Percentiles rank a stretch among this genome's conserved stretches.
phyloP scores from a whole-genome alignment of 2,329 filamentous ascomycete genomes.

The Metarhizium guizhouense region DNA sequence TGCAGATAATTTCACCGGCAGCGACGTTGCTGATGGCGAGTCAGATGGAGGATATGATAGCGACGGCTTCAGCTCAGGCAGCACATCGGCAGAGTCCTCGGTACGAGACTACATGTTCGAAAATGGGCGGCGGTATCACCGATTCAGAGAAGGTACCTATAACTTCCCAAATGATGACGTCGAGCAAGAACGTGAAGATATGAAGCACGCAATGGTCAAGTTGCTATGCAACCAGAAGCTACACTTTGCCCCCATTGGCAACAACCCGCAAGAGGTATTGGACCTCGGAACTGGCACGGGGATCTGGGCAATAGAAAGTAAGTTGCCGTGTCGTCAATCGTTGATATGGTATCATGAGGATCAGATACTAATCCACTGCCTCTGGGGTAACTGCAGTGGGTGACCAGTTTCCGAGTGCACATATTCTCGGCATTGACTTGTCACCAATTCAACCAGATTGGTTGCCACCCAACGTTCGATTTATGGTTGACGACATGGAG shows the following conservation, averaged over 20 bases:
- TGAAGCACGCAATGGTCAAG: slow-evolving; percentile 46
- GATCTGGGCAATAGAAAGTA: slow-evolving; percentile 50
- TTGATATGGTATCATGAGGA: background rate
- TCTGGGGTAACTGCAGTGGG: slow-evolving; percentile 28
- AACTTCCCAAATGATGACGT: slow-evolving; percentile 52
- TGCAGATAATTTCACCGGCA: slow-evolving; percentile 22
- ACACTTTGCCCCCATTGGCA: slow-evolving; percentile 42
- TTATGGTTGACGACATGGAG: slow-evolving; percentile 50
- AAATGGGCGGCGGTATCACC: slow-evolving; percentile 51
- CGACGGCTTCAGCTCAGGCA: slow-evolving; percentile 25
- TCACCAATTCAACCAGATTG: slow-evolving; percentile 41
- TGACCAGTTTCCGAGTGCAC: slow-evolving; percentile 32
- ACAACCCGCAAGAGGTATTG: slow-evolving; percentile 39
- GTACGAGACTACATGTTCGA: slow-evolving; percentile 44
- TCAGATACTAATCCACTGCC: background rate
- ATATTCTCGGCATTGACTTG: slow-evolving; percentile 35
- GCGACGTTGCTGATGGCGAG: slow-evolving; percentile 9
- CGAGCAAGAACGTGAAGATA: slow-evolving; percentile 49
- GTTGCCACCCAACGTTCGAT: slow-evolving; percentile 46
- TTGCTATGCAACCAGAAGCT: slow-evolving; percentile 37
- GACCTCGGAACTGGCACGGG: slow-evolving; percentile 52
- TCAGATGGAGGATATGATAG: slow-evolving; percentile 30
- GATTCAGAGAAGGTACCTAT: slow-evolving; percentile 44
- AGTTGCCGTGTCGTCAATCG: slow-evolving; percentile 8
- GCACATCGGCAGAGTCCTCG: slow-evolving; percentile 28